Base-by-base conservation (phyloP, 805 yeast genomes). In the Suhomyces kilbournensis region DNA sequence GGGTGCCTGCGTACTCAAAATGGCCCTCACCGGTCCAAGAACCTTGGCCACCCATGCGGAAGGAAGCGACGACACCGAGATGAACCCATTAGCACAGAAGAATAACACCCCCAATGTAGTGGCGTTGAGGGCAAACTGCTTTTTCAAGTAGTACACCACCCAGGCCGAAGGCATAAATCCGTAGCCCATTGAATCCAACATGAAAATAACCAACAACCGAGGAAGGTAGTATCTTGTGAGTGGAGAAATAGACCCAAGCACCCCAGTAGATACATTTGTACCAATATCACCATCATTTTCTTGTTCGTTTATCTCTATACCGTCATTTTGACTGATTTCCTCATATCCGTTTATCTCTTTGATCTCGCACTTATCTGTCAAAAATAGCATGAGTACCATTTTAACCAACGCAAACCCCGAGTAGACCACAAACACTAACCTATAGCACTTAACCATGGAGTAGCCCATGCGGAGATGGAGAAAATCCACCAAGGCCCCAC, bases 111-210 rank as follows among this genome's bases (percentile, higher is more conserved):
- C 97, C 45, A 90, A 69, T 0, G 76, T 67, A 0, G 84, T 70
- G 3, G 91, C 83, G 1, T 83, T 66, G 26, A 82, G 68, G 1
- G 66, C 57, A 59, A 85, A 90, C 12, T 72, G 67, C 34, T 76
- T 78, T 51, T 83, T 80, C 72, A 89, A 85, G 68, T 88, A 91
- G 65, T 86, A 91, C 39, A 90, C 90, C 43, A 87, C 77, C 97
- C 97, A 92, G 1, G 96, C 86, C 44, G 84, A 76, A 2, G 96
- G 85, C 90, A 90, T 87, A 67, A 91, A 87, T 1, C 97, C 97
- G 56, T 83, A 84, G 0, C 96, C 97, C 47, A 91, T 77, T 1
- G 97, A 90, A 67, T 91, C 97, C 28, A 89, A 63, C 84, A 89
- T 88, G 63, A 91, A 92, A 15, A 86, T 76, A 6, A 78, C 65